Evolutionary conservation across 192 early-diverging fungal genomes (phyloP).

Genomic region (Backusella liffmaniae): DNA sequence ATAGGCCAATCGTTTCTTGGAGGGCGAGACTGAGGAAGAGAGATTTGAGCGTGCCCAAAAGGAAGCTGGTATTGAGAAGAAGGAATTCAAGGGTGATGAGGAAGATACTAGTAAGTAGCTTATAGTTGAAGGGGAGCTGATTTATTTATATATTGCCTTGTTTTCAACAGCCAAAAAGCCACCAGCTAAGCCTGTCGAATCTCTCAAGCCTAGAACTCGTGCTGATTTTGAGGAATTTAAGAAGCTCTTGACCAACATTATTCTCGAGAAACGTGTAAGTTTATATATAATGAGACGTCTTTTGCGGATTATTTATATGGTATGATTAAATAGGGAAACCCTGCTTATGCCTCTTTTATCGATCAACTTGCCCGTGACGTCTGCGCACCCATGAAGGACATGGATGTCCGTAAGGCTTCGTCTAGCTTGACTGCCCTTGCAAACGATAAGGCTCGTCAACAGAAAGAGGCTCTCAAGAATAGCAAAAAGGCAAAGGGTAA

Average conservation of each 20-base stretch:
- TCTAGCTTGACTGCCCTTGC: conserved; percentile 65
- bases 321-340: conserved; percentile 9
- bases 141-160: neutral
- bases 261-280: conserved; percentile 52
- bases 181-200: conserved; percentile 12
- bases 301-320: neutral
- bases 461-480: conserved; percentile 58
- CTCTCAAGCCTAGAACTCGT: conserved; percentile 60
- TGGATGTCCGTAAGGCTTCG: conserved; percentile 63
- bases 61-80: conserved; percentile 59
- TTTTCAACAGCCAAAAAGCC: neutral
- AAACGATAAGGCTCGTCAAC: conserved; percentile 69
- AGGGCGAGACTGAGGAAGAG: conserved; percentile 53
- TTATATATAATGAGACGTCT: too few species aligned
- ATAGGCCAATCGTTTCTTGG: conserved; percentile 23
- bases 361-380: conserved; percentile 65
- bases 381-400: conserved; percentile 54
- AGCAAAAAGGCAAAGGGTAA: conserved; percentile 63
- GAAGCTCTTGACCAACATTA: conserved; percentile 52
- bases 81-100: conserved; percentile 60
- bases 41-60: conserved; percentile 50
- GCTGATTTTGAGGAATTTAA: conserved; percentile 67
- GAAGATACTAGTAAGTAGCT: conserved; percentile 41
- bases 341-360: conserved; percentile 54
- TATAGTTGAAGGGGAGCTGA: neutral